Conservation (phyloP, 2,329 filamentous ascomycete genomes). For the Aspergillus chevalieri region DNA sequence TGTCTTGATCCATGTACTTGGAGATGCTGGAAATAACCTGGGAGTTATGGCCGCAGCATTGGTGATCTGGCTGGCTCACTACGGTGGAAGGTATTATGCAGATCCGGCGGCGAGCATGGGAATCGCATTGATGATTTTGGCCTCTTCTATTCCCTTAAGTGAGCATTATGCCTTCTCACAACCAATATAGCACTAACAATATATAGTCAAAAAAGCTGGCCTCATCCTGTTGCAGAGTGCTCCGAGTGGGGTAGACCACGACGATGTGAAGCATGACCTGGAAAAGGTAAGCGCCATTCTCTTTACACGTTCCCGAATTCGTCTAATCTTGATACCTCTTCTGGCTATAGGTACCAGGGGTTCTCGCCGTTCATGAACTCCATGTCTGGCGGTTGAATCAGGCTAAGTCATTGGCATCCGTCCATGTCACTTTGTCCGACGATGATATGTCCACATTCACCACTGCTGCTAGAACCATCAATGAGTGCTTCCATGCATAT, state of each 20-base stretch:
- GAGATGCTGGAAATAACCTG: conserved; percentile 67
- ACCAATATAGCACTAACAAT: not conserved
- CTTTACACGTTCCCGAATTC: not conserved
- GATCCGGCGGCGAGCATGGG: conserved; percentile 61
- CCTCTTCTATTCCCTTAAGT: conserved; percentile 42
- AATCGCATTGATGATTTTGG: conserved; percentile 63
- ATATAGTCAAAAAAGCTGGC: conserved; percentile 36
- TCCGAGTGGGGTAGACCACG: conserved; percentile 52
- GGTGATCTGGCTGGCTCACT: conserved; percentile 59
- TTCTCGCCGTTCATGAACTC: conserved; percentile 62
- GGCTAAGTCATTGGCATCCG: conserved; percentile 60
- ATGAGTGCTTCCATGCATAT: conserved; percentile 63
- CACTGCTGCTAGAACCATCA: conserved; percentile 54
- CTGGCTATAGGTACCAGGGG: conserved; percentile 51
- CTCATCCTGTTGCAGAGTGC: conserved; percentile 62
- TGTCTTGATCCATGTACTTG: conserved; percentile 63
- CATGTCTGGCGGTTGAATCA: conserved; percentile 68
- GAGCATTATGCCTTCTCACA: not conserved
- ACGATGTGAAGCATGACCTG: conserved; percentile 62
- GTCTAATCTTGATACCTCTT: conserved; percentile 5
- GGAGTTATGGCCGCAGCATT: conserved; percentile 63
- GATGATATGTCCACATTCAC: conserved; percentile 53
- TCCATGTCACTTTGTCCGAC: conserved; percentile 59
- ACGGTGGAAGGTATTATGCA: conserved; percentile 57
- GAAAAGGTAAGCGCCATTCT: conserved; percentile 45